Evolutionary conservation across 768 basidiomycete genomes (phyloP), one percentile per base, ranked within the genome.

Genomic region (Daedaleopsis sinensis): DNA sequence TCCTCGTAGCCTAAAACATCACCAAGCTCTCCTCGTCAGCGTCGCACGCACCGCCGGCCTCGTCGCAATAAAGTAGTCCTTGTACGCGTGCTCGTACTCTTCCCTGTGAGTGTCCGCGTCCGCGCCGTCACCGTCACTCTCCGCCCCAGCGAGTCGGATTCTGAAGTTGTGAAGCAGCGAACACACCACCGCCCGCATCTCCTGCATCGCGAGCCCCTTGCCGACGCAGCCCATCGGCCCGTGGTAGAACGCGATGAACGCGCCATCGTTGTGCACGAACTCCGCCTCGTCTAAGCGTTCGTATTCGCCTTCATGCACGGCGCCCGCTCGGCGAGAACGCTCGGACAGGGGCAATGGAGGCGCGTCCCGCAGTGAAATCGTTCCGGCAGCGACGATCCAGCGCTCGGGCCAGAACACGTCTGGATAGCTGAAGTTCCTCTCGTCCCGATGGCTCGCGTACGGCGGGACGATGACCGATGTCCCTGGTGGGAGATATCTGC

Each of bases 161-260:
- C 75, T 69, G 52, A 77, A 75, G 55, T 67, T 66, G 64, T 74
- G 75, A 65, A 79, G 52, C 37, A 78, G 53, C 23, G 71, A 42
- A 35, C 68, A 65, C 15, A 75, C 24, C 23, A 77, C 61, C 49
- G 62, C 68, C 44, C 72, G 72, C 65, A 77, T 58, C 61, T 77
- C 76, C 36, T 68, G 66, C 59, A 75, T 65, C 48, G 80, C 81
- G n/a, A 81, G 70, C 69, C 78, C 64, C 63, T 76, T 79, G n/a
- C 83, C 84, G 10, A 75, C 77, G 64, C 85, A 85, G 62, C 81
- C 81, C 16, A 78, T 76, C 16, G 82, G 82, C 0, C 84, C 84
- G 46, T 72, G 68, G 21, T 79, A 80, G 64, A 80, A 80, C 3
- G 81, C 78, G 37, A 77, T 71, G 70, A 76, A 80, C 16, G 72